Percentiles rank a stretch among this genome's conserved stretches.
These are phyloP conservation scores for Ustilago nuda DNA, from an alignment of 1,284 basidiomycete genomes.

Conservation along the genomic window DNA sequence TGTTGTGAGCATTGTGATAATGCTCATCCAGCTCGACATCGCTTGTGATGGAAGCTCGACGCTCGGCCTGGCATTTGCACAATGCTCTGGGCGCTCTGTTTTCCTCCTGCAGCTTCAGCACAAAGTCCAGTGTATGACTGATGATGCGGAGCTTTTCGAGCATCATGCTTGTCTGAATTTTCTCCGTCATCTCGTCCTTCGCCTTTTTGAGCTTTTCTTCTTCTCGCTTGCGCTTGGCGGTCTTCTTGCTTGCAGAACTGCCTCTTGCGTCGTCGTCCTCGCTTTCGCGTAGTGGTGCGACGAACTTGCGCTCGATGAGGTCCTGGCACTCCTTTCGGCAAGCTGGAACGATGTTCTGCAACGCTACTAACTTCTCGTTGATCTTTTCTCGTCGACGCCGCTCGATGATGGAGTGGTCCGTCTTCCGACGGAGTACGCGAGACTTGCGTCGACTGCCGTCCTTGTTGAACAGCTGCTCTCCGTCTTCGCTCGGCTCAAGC, in stretches of 20 bases:
- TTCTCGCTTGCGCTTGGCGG: constrained; percentile 28
- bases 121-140: constrained; percentile 60
- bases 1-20: constrained; percentile 27
- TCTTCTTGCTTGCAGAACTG: constrained; percentile 6
- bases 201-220: constrained; percentile 35
- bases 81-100: constrained; percentile 39
- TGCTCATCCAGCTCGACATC: constrained; percentile 37
- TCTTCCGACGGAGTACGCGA: constrained; percentile 63
- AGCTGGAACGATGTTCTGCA: constrained; percentile 64
- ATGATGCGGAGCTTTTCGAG: constrained; percentile 68
- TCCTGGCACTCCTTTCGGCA: constrained; percentile 64
- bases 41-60: constrained; percentile 11
- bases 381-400: constrained; percentile 67
- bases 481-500: constrained; percentile 7
- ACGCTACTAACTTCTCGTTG: constrained; percentile 65
- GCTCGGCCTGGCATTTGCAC: constrained; percentile 35
- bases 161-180: constrained; percentile 53
- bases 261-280: constrained; percentile 17
- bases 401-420: constrained; percentile 67
- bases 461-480: constrained; percentile 36
- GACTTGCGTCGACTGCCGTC: constrained; percentile 54
- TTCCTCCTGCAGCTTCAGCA: constrained; percentile 44
- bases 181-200: constrained; percentile 38
- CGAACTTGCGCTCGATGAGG: constrained; percentile 49
- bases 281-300: constrained; percentile 2